phyloP scores from a whole-genome alignment of 1,284 basidiomycete species.

The Volvariella volvacea region DNA sequence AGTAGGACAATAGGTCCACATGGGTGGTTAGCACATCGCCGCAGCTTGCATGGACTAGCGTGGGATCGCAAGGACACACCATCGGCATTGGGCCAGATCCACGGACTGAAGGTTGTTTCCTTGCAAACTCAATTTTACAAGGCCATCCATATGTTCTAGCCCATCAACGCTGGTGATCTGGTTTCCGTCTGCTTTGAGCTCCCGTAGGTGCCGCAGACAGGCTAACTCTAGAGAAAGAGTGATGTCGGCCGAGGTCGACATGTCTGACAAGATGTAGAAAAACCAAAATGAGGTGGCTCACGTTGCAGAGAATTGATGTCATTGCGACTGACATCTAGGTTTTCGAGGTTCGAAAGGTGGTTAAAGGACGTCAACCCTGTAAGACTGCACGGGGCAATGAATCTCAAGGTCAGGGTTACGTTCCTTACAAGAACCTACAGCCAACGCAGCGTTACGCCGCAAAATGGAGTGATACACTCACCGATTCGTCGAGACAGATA shows the following conservation, averaged over 20 bases:
- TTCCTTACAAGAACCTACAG: constrained; percentile 5
- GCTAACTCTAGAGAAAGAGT: constrained; percentile 58
- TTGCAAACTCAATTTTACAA: constrained; percentile 80
- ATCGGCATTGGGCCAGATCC: constrained; percentile 60
- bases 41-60: constrained; percentile 11
- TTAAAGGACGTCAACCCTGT: constrained; percentile 85
- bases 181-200: constrained; percentile 87
- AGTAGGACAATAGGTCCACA: constrained; percentile 12
- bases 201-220: constrained; percentile 79
- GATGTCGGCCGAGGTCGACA: too few relatives aligned
- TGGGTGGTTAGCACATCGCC: constrained; percentile 8
- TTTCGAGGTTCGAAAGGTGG: constrained; percentile 82
- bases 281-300: constrained; percentile 37
- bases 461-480: constrained; percentile 23
- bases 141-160: constrained; percentile 69
- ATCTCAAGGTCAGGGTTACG: constrained; percentile 11
- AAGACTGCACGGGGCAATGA: constrained; percentile 40
- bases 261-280: constrained; percentile 9
- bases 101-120: constrained; percentile 67
- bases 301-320: constrained; percentile 82
- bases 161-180: constrained; percentile 74
- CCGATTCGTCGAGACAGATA: constrained; percentile 78
- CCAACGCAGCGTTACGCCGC: too few relatives aligned
- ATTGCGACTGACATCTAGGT: constrained; percentile 88
- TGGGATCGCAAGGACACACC: constrained; percentile 42